These are phyloP conservation scores for Phytophthora pisi DNA, from an alignment of 352 stramenopile species.

Conservation along the genomic window DNA sequence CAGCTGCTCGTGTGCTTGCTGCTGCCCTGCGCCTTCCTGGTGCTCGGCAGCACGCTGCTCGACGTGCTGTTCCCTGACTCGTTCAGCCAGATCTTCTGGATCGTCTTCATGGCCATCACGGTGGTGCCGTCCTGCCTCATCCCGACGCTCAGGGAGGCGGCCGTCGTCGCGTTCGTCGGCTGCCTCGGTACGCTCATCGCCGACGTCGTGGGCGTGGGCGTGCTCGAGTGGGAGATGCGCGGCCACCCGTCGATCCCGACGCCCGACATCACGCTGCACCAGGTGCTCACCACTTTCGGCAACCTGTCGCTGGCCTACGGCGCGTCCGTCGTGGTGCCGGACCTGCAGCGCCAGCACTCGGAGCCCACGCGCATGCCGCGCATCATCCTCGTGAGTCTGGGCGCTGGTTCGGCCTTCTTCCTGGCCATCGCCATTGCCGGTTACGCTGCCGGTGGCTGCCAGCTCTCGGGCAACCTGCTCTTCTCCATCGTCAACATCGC, in stretches of 20 bases:
- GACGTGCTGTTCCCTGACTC: slow-evolving; percentile 45
- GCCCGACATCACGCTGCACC: slow-evolving; percentile 32
- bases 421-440: slow-evolving; percentile 37
- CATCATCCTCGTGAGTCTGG: slow-evolving; percentile 45
- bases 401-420: slow-evolving; percentile 43
- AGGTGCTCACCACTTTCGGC: slow-evolving; percentile 34
- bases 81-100: slow-evolving; percentile 39
- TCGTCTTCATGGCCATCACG: slow-evolving; percentile 37
- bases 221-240: slow-evolving; percentile 36
- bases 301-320: slow-evolving; percentile 38
- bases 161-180: slow-evolving; percentile 27
- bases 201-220: slow-evolving; percentile 25
- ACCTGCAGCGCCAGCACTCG: slow-evolving; percentile 42
- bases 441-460: slow-evolving; percentile 41
- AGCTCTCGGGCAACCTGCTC: slow-evolving; percentile 39
- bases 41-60: slow-evolving; percentile 40
- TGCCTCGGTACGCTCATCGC: slow-evolving; percentile 35
- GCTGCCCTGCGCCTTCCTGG: slow-evolving; percentile 40
- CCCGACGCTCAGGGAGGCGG: slow-evolving; percentile 29
- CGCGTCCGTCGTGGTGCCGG: slow-evolving; percentile 30
- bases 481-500: slow-evolving; percentile 34
- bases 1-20: slow-evolving; percentile 36
- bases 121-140: slow-evolving; percentile 31
- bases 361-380: slow-evolving; percentile 47
- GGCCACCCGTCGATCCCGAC: slow-evolving; percentile 30